Percentiles rank a stretch among this genome's conserved stretches.
phyloP scores from a whole-genome alignment of 78 protist genomes.

The Cavenderia fasciculata region DNA sequence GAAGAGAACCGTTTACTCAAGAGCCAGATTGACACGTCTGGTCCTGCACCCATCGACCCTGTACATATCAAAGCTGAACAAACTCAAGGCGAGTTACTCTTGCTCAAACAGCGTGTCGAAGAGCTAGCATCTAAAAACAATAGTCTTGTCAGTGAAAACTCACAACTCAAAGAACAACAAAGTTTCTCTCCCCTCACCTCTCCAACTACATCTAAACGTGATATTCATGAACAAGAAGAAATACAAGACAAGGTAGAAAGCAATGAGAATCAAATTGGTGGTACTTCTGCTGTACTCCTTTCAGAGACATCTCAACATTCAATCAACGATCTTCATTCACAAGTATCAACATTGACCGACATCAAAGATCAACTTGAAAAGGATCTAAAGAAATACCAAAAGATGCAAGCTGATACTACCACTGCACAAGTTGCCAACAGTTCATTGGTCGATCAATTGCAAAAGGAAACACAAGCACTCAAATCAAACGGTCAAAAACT shows the following conservation, averaged over 20 bases:
- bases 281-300: too few species aligned
- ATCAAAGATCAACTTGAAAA: slow-evolving; percentile 33
- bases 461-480: slow-evolving; percentile 14
- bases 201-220: slow-evolving; percentile 24
- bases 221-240: not conserved
- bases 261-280: too few species aligned
- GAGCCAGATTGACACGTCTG: not conserved
- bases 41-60: slow-evolving; percentile 27
- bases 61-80: slow-evolving; percentile 71
- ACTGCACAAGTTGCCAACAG: not conserved
- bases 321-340: slow-evolving; percentile 25
- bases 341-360: slow-evolving; percentile 13
- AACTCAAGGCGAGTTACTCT: slow-evolving; percentile 42
- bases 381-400: slow-evolving; percentile 26
- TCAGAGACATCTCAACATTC: not conserved
- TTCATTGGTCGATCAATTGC: slow-evolving; percentile 25
- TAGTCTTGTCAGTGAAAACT: not conserved
- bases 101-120: slow-evolving; percentile 25
- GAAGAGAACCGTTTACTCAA: not conserved
- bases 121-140: not conserved
- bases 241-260: too few species aligned
- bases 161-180: slow-evolving; percentile 8
- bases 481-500: slow-evolving; percentile 1
- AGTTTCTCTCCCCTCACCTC: not conserved
- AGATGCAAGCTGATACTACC: not conserved